phyloP scores from a whole-genome alignment of 129 eudicot genomes.

The Ambrosia artemisiifolia region DNA sequence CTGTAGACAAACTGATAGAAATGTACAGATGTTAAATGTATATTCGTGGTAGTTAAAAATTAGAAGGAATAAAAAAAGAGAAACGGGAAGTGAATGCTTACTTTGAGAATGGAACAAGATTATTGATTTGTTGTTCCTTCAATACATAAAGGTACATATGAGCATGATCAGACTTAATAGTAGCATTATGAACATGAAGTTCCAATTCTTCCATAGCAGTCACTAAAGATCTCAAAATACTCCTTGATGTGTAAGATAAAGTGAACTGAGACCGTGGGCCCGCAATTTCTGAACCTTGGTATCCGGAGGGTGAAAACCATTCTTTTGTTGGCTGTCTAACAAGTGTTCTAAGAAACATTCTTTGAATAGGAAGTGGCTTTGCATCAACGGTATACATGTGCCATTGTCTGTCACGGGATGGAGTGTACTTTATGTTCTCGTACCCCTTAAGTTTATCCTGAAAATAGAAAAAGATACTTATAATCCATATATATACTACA shows the following conservation, averaged over 20 bases:
- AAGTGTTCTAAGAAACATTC: slow-evolving; percentile 93
- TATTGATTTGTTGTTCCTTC: slow-evolving; percentile 70
- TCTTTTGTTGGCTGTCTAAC: slow-evolving; percentile 90
- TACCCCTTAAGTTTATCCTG: slow-evolving; percentile 94
- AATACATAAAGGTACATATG: slow-evolving; percentile 89
- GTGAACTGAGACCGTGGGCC: slow-evolving; percentile 48
- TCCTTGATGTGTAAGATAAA: slow-evolving; percentile 67
- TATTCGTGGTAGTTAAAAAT: too few relatives aligned
- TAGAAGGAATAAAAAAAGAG: background rate
- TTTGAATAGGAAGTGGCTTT: slow-evolving; percentile 64
- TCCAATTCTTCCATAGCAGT: slow-evolving; percentile 97
- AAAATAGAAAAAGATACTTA: background rate
- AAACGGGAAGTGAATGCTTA: slow-evolving; percentile 25
- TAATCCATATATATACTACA: background rate
- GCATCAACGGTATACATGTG: slow-evolving; percentile 85
- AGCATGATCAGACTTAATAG: slow-evolving; percentile 77
- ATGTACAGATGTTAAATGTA: too few relatives aligned
- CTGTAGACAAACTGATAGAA: too few relatives aligned
- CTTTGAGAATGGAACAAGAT: slow-evolving; percentile 76
- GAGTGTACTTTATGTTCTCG: slow-evolving; percentile 74
- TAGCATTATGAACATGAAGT: slow-evolving; percentile 85
- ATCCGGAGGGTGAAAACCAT: slow-evolving; percentile 43
- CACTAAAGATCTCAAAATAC: slow-evolving; percentile 82
- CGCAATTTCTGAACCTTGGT: slow-evolving; percentile 61
- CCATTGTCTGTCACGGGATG: slow-evolving; percentile 98